Evolutionary conservation across 257 asterid species (phyloP), one percentile per base, ranked within the genome.

Genomic region (Nemophila menziesii): DNA sequence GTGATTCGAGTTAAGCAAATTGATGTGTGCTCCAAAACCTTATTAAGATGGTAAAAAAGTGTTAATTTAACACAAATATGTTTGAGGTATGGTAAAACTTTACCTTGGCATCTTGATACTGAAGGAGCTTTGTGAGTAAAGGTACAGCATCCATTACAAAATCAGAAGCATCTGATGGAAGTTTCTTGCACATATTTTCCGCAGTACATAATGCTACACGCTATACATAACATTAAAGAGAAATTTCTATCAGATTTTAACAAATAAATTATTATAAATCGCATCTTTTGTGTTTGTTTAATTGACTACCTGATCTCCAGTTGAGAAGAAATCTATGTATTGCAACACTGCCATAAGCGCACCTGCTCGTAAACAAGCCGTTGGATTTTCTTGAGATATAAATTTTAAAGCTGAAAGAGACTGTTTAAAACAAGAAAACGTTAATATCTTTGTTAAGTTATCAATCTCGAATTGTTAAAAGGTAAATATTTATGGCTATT

Each of bases 71-170:
- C 33, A 39, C 8, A 44, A 26, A 34, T 24, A 2, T 45, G 20
- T 20, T 19, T 17, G 10, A 0, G 43, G 8, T 5, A n/a, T 2
- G 0, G 22, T 24, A 43, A 14, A 14, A 24, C 18, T 65, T 43
- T 51, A 82, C 99, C 96, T 90, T 90, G 17, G 96, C 79, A 66
- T 90, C 99, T 37, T 81, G 96, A 65, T 90, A 90, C 66, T 90
- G 99, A 37, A 90, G 89, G 56, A 90, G 94, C 67, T 90, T 90
- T 11, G 96, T 90, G 73, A 90, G 66, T 63, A 90, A 65, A 1
- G 99, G 99, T 41, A 90, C 96, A 54, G 99, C 96, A 69, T 85
- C 96, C 99, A 85, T 82, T 14, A 90, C 99, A 33, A 81, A 90
- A 66, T 90, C 99, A 64, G 96, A 64, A 13, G 96, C 96, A 79